These are phyloP conservation scores for Pseudozyma tsukubaensis DNA, from an alignment of 1,284 basidiomycete genomes.

Conservation along the genomic window DNA sequence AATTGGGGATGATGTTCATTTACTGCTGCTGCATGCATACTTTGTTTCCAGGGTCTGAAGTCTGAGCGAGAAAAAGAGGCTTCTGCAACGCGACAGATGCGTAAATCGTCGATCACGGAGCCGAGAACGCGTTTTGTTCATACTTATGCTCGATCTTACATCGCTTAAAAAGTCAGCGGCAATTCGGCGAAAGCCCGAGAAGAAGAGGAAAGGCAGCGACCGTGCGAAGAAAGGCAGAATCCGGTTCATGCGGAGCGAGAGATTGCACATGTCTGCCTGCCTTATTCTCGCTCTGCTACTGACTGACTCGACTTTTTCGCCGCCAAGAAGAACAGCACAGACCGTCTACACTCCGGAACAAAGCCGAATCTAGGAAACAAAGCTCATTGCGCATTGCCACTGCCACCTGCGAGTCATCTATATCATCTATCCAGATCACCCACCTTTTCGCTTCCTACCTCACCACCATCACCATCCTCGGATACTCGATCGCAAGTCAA, in stretches of 20 bases:
- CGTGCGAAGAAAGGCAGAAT: conserved; percentile 10
- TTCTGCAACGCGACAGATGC: not conserved
- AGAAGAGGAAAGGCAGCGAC: not conserved
- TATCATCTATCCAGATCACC: not conserved
- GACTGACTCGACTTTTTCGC: conserved; percentile 21
- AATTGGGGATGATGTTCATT: no score
- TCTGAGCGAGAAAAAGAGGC: not conserved
- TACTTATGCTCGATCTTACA: not conserved
- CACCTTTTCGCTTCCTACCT: not conserved
- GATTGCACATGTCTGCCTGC: not conserved
- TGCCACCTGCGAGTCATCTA: not conserved
- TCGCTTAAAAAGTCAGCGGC: no score
- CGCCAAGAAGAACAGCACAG: not conserved
- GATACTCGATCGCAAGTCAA: conserved; percentile 1
- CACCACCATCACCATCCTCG: not conserved
- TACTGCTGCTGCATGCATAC: not conserved
- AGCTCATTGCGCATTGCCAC: no score
- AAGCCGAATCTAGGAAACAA: conserved; percentile 13
- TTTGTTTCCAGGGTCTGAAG: not conserved
- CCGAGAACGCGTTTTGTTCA: not conserved
- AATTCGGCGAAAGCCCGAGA: conserved; percentile 39
- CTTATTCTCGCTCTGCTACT: not conserved
- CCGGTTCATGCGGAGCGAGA: not conserved
- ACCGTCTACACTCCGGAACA: conserved; percentile 15
- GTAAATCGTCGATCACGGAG: conserved; percentile 5